These are phyloP conservation scores for Lasiosphaeria ovina DNA, from an alignment of 495 filamentous ascomycete species.

Conservation along the genomic window DNA sequence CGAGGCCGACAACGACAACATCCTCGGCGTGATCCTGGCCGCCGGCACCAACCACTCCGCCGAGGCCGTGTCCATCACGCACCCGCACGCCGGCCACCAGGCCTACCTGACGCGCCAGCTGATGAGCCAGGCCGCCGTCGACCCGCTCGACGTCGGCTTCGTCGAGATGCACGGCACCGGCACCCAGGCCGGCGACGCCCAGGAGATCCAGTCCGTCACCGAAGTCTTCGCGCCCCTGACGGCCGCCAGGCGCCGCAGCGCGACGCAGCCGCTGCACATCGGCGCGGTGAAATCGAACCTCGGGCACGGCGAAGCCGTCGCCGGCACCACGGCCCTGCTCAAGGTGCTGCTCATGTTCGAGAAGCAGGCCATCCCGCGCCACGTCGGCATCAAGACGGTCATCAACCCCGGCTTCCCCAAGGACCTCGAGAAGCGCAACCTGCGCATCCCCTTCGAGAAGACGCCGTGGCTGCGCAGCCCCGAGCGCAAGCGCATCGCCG, in stretches of 20 bases:
- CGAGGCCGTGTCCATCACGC: conserved; percentile 61
- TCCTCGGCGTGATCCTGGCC: conserved; percentile 52
- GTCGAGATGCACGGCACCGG: conserved; percentile 78
- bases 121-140: conserved; percentile 54
- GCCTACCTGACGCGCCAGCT: conserved; percentile 58
- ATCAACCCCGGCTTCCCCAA: conserved; percentile 38
- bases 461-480: conserved; percentile 35
- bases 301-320: conserved; percentile 73
- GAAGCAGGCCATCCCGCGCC: conserved; percentile 69
- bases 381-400: conserved; percentile 66
- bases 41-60: conserved; percentile 56
- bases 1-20: conserved; percentile 48
- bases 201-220: conserved; percentile 63
- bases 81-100: conserved; percentile 61
- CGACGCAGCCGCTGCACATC: conserved; percentile 61
- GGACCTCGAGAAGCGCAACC: conserved; percentile 10
- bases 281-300: conserved; percentile 77
- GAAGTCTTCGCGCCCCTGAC: conserved; percentile 58
- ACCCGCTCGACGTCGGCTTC: conserved; percentile 61
- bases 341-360: conserved; percentile 77
- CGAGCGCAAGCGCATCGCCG: conserved; percentile 36
- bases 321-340: conserved; percentile 66
- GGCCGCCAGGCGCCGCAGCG: conserved; percentile 40
- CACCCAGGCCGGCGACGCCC: conserved; percentile 66
- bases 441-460: conserved; percentile 11